phyloP scores from a whole-genome alignment of 2,329 filamentous ascomycete species.

The Cordyceps cateniannulata region DNA sequence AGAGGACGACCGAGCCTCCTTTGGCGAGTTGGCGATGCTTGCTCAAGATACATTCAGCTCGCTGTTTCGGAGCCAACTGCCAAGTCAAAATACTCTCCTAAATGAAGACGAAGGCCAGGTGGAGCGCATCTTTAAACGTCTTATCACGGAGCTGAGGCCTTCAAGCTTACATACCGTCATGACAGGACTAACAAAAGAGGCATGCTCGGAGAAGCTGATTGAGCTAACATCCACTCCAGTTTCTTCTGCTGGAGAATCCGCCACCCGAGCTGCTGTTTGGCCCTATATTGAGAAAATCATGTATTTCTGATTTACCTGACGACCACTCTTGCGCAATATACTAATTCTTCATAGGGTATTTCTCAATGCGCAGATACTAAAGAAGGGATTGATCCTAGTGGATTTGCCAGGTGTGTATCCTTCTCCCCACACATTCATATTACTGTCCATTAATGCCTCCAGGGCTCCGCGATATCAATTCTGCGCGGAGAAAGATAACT shows the following conservation, averaged over 20 bases:
- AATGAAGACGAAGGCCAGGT: slow-evolving; percentile 12
- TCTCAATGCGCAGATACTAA: slow-evolving; percentile 38
- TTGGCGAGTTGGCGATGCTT: slow-evolving; percentile 20
- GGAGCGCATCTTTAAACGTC: background rate
- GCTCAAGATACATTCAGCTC: slow-evolving; percentile 31
- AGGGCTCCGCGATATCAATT: slow-evolving; percentile 42
- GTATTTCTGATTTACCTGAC: slow-evolving; percentile 18
- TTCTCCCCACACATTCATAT: background rate
- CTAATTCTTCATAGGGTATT: slow-evolving; percentile 30
- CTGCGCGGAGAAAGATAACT: slow-evolving; percentile 35
- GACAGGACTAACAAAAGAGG: slow-evolving; percentile 11
- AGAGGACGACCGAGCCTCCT: background rate
- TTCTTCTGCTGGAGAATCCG: slow-evolving; percentile 16
- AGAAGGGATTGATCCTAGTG: slow-evolving; percentile 40
- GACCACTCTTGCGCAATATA: background rate
- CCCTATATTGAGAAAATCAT: slow-evolving; percentile 39
- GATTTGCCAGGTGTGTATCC: slow-evolving; percentile 38
- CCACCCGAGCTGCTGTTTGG: slow-evolving; percentile 26
- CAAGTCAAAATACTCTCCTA: slow-evolving; percentile 18
- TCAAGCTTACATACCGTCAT: slow-evolving; percentile 17
- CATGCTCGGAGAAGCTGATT: slow-evolving; percentile 29
- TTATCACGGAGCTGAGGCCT: background rate
- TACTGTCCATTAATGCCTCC: background rate
- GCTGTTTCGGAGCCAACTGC: slow-evolving; percentile 27
- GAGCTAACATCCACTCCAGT: slow-evolving; percentile 27